A percentile compares a stretch with the other conserved stretches of the same genome.
Evolutionary conservation across 2,329 filamentous ascomycete species (phyloP).

Genomic region (Thelonectria olida): DNA sequence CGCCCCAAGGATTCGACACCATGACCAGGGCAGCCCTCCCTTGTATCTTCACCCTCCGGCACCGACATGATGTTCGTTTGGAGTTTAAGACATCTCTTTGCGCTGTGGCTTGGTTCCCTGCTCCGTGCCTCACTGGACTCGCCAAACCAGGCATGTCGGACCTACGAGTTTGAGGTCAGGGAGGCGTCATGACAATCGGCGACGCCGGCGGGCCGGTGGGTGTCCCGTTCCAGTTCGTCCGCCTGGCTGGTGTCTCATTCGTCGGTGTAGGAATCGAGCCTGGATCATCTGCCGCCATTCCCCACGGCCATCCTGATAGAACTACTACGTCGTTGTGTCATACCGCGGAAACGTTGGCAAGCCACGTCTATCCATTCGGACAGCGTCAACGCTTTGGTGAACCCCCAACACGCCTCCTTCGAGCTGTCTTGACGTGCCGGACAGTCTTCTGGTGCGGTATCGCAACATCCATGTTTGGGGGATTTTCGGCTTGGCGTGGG

Average conservation of each 20-base stretch:
- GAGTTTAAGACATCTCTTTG: background rate
- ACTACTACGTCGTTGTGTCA: constrained; percentile 3
- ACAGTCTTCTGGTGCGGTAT: background rate
- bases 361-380: too few relatives aligned
- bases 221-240: constrained; percentile 1
- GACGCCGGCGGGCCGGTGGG: constrained; percentile 30
- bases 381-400: too few relatives aligned
- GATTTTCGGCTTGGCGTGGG: constrained; percentile 5
- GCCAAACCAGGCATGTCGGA: constrained; percentile 6
- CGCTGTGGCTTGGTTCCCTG: background rate
- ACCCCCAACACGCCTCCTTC: background rate
- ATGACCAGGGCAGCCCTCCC: too few relatives aligned
- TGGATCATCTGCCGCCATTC: constrained; percentile 12
- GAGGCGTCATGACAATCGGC: constrained; percentile 29
- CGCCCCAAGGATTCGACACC: too few relatives aligned
- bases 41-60: too few relatives aligned
- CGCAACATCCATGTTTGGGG: background rate
- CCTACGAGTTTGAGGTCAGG: background rate
- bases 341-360: constrained; percentile 1
- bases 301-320: background rate
- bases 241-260: constrained; percentile 10
- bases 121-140: background rate
- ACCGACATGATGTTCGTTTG: too few relatives aligned
- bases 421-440: background rate
- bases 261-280: constrained; percentile 7